Evolutionary conservation across 805 yeast species (phyloP), one percentile per base, ranked within the genome.

Genomic region (Pichia insulana): DNA sequence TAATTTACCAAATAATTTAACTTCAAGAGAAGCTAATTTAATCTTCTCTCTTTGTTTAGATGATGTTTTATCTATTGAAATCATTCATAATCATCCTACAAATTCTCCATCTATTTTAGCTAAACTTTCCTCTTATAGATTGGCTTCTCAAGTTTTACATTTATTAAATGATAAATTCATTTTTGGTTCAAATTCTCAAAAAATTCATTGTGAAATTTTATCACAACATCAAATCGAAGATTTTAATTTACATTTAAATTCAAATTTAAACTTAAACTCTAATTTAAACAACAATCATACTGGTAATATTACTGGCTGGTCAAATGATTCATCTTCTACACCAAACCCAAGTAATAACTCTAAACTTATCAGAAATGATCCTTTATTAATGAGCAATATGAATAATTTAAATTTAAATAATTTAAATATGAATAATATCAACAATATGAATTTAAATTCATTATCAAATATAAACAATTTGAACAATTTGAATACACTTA

Each of bases 31-130:
- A 58, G 79, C 84, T 2, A 67, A 73, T 38, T 67, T 80, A 13
- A 69, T 83, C 7, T 83, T 83, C 56, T 73, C 90, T 6, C 62
- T 83, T 42, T 83, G 85, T n/a, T 62, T 68, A 47, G 86, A 80
- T 50, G 80, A 80, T 37, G 49, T 70, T 30, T 36, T 58, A 53
- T 51, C 63, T 63, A 53, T 74, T 30, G 63, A 61, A 44, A 50
- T 61, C 17, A 49, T 54, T 30, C 69, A 39, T 59, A 71, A 50
- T 49, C 45, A 53, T 15, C 19, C 42, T 7, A 43, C 39, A 18
- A 28, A 39, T 16, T n/a, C 19, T 40, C 69, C 69, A 6, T 61
- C 61, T 9, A 63, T 73, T 13, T 57, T 61, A 34, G 78, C 78
- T 0, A 68, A 59, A 45, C 72, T 74, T 49, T 65, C 57, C 41